Evolutionary conservation across 2,329 filamentous ascomycete species (phyloP).

Genomic region (Pestalotiopsis sp.): DNA sequence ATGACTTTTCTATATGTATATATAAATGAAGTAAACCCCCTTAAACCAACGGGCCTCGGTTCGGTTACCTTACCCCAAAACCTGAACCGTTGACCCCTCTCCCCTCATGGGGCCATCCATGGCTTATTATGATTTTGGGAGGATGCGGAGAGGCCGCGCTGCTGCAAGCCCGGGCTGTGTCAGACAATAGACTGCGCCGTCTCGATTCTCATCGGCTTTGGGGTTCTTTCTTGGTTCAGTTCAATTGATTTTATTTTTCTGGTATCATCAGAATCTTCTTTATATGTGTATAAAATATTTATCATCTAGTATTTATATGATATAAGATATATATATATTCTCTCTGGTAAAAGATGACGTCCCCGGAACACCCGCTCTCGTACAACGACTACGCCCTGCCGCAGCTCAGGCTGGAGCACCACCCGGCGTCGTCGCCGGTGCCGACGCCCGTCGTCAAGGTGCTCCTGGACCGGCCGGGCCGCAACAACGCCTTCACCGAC

Average conservation of each 20-base stretch:
- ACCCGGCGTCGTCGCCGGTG: conserved; percentile 50
- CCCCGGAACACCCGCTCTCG: conserved; percentile 24
- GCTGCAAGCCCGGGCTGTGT: not conserved
- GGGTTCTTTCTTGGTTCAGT: not conserved
- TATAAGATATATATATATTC: not conserved
- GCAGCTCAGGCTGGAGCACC: conserved; percentile 50
- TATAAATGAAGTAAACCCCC: not conserved
- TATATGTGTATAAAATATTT: not conserved
- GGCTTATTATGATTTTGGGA: not conserved
- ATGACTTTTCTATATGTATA: no score
- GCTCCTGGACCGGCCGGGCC: conserved; percentile 64
- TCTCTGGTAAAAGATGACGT: conserved; percentile 11
- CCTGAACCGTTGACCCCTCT: conserved; percentile 4
- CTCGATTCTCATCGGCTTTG: not conserved
- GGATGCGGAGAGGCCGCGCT: not conserved
- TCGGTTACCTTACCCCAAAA: conserved; percentile 14
- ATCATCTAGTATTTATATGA: not conserved
- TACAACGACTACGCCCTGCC: conserved; percentile 46
- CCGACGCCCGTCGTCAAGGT: conserved; percentile 66
- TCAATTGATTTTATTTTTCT: not conserved
- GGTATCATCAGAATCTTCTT: not conserved
- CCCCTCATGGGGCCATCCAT: not conserved
- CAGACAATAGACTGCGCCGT: not conserved
- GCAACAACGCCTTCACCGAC: conserved; percentile 71
- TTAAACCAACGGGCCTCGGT: conserved; percentile 12